Conservation (phyloP, 2,329 filamentous ascomycete genomes). For the Xylariaceae sp. region DNA sequence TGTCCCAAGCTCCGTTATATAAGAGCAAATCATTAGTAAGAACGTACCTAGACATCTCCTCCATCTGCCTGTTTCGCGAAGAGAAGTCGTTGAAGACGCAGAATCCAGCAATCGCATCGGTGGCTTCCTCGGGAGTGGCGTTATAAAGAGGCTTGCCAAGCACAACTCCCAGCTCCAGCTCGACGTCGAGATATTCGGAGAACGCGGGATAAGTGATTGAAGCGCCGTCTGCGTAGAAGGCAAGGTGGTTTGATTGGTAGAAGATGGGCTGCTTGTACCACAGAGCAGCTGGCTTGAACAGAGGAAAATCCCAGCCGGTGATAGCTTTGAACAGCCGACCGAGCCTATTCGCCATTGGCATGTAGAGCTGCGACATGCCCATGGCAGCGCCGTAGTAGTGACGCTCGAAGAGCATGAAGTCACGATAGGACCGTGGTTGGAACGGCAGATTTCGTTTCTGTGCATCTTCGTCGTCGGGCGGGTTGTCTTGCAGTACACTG, state of each 20-base stretch:
- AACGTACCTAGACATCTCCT: conserved; percentile 23
- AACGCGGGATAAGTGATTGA: conserved; percentile 18
- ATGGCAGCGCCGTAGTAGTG: conserved; percentile 24
- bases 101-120: conserved; percentile 24
- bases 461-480: conserved; percentile 19
- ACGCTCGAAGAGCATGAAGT: conserved; percentile 28
- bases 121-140: conserved; percentile 22
- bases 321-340: conserved; percentile 10
- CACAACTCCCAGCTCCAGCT: conserved; percentile 25
- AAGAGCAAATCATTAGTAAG: background rate
- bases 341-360: conserved; percentile 10
- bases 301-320: conserved; percentile 20
- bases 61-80: conserved; percentile 22
- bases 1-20: background rate
- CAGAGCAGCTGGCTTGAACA: conserved; percentile 19
- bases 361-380: conserved; percentile 21
- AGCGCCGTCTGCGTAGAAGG: conserved; percentile 23
- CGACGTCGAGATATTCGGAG: conserved; percentile 24
- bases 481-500: conserved; percentile 18
- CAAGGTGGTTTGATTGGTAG: conserved; percentile 28
- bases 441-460: conserved; percentile 23
- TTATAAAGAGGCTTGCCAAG: conserved; percentile 22
- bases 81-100: conserved; percentile 29
- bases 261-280: conserved; percentile 25
- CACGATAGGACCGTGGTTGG: conserved; percentile 26